Conservation (phyloP, 1,284 basidiomycete species). For the Sporisorium reilianum region DNA sequence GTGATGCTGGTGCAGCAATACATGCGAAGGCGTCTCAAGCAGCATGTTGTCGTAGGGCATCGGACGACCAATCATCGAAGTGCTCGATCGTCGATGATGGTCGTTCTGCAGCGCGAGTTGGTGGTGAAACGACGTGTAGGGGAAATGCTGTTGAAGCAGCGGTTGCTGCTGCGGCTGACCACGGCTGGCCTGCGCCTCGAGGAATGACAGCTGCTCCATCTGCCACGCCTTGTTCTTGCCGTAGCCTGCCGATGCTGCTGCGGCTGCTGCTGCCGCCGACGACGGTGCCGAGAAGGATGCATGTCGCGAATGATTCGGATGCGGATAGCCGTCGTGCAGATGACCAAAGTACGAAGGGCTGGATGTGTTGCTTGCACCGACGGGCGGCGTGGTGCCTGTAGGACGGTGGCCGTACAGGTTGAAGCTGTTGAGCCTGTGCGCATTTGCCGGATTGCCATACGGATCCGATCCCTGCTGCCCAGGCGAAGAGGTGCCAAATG, state of each 20-base stretch:
- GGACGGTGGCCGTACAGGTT: conserved; percentile 40
- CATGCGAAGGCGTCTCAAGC: conserved; percentile 19
- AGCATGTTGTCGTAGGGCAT: conserved; percentile 34
- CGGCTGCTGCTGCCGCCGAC: conserved; percentile 17
- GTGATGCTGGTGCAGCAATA: not conserved
- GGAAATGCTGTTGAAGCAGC: conserved; percentile 17
- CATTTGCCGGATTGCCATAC: conserved; percentile 9
- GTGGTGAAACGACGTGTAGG: conserved; percentile 1
- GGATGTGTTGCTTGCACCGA: conserved; percentile 15
- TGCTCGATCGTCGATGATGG: conserved; percentile 21
- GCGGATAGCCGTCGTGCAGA: conserved; percentile 13
- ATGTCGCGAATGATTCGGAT: conserved; percentile 26
- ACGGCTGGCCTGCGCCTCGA: conserved; percentile 47
- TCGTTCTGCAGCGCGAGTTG: conserved; percentile 9
- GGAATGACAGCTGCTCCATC: conserved; percentile 57
- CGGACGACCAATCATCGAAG: conserved; percentile 18
- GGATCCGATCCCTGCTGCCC: conserved; percentile 4
- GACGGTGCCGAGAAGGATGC: conserved; percentile 30
- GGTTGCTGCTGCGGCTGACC: conserved; percentile 31
- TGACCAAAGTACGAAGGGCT: conserved; percentile 20
- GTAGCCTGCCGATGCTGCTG: conserved; percentile 46
- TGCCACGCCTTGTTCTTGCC: conserved; percentile 60
- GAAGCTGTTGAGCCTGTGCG: conserved; percentile 37
- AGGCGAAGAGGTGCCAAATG: conserved; percentile 16
- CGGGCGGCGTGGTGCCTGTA: conserved; percentile 22